Base-by-base conservation (phyloP, 371 early-diverging fungal genomes). In the Circinella umbellata region DNA sequence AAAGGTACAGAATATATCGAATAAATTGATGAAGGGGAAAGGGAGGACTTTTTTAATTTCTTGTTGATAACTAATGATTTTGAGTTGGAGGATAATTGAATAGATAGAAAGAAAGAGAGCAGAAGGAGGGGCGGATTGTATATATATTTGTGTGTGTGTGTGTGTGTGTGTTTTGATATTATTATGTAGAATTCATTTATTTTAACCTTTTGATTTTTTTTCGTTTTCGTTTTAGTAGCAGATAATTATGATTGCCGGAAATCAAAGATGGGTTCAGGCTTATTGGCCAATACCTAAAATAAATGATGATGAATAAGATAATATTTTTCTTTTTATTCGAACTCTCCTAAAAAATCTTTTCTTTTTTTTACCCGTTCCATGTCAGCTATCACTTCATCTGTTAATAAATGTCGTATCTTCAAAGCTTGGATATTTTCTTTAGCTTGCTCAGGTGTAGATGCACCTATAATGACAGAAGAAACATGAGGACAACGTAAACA, bases 401-500 rank as follows among this genome's bases (percentile, higher is more conserved):
- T 93, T 78, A 95, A 71, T 73, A 88, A 79, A 35, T 86, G 79
- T 18, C 88, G 74, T 10, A 92, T 71, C 67, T 70, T 75, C 8
- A 94, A 67, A 4, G 92, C 86, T 71, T 86, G 80, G 47, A 94
- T 76, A 75, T 95, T 93, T 77, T 94, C 94, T 63, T 75, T 80
- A 9, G 94, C 85, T 84, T 95, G 94, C 55, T 84, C 79, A 0
- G 90, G 87, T 54, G 84, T 85, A 11, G 89, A 86, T 9, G 94
- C 95, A 13, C 94, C 92, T 51, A 86, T 88, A 64, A 90, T 89
- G 17, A 91, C 89, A 0, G 89, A 80, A 1, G 86, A 83, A 14
- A 89, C 80, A 67, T 84, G 71, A 36, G 80, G 77, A 76, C 92
- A 91, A 71, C 83, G 86, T 63, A 91, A 63, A 73, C 92, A 92